These are phyloP conservation scores for Prunus salicina DNA, from an alignment of 306 rosid species.

Conservation along the genomic window DNA sequence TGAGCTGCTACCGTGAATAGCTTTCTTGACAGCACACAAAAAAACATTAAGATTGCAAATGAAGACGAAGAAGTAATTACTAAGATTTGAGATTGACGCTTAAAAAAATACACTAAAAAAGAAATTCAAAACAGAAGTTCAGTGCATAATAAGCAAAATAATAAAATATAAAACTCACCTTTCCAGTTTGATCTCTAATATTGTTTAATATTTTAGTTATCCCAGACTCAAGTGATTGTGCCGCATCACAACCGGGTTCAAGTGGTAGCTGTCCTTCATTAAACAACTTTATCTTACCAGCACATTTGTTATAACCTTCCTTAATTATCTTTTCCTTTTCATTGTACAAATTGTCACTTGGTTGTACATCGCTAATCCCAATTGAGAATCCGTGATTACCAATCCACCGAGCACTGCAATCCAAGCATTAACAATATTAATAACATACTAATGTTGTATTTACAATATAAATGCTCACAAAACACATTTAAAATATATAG, in stretches of 20 bases:
- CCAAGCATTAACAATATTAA: conserved; percentile 24
- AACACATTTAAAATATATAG: conserved; percentile 12
- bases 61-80: background rate
- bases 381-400: conserved; percentile 97
- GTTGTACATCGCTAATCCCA: conserved; percentile 96
- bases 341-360: conserved; percentile 48
- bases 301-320: conserved; percentile 55
- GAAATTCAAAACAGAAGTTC: background rate
- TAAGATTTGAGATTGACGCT: background rate
- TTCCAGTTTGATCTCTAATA: conserved; percentile 62
- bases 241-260: conserved; percentile 89
- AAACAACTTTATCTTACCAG: conserved; percentile 48
- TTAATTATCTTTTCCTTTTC: conserved; percentile 56
- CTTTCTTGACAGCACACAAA: conserved; percentile 1
- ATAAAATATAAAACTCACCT: conserved; percentile 40
- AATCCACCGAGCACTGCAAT: conserved; percentile 94
- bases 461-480: conserved; percentile 3
- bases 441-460: conserved; percentile 16
- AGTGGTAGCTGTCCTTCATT: conserved; percentile 67
- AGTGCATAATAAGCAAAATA: background rate
- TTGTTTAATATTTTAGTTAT: conserved; percentile 58
- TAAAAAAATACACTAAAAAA: background rate
- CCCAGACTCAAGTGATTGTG: conserved; percentile 71
- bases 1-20: background rate
- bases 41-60: background rate